Conservation (phyloP, 768 basidiomycete species). For the Pleurotus giganteus region DNA sequence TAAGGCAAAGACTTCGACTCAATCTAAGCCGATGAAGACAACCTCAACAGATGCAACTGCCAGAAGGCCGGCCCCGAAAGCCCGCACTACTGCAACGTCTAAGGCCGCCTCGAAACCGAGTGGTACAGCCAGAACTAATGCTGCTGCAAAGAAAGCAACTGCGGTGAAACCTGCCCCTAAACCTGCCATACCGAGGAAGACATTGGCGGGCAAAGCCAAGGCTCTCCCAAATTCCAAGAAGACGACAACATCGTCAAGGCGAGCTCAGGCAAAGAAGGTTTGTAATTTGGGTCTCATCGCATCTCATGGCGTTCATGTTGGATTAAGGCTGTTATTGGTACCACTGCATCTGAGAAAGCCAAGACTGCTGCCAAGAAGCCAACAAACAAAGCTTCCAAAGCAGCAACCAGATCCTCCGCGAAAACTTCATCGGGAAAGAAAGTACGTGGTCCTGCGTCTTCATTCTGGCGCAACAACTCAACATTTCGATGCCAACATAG, state of each 20-base stretch:
- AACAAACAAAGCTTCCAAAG: constrained; percentile 32
- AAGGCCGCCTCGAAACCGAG: constrained; percentile 24
- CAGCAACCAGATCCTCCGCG: constrained; percentile 21
- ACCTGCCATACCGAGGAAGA: constrained; percentile 28
- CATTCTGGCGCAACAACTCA: not conserved
- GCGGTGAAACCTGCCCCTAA: constrained; percentile 27
- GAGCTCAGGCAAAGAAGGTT: constrained; percentile 41
- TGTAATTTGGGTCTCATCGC: not conserved
- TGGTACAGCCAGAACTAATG: constrained; percentile 19
- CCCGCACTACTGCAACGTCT: constrained; percentile 15
- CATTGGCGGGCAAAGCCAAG: constrained; percentile 35
- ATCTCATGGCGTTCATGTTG: not conserved
- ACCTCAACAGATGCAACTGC: constrained; percentile 11
- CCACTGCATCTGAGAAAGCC: constrained; percentile 38
- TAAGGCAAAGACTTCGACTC: constrained; percentile 41
- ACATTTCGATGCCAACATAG: too few species aligned
- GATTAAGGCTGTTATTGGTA: constrained; percentile 38
- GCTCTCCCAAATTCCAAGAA: constrained; percentile 32
- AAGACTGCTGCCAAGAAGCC: constrained; percentile 38
- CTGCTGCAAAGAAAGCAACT: constrained; percentile 23
- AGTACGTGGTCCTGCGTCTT: not conserved
- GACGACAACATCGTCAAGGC: constrained; percentile 32
- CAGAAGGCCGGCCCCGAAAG: constrained; percentile 19
- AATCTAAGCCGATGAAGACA: constrained; percentile 23
- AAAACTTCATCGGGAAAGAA: constrained; percentile 15